Base-by-base conservation (phyloP, 441 rosid genomes). In the Mallotus repandus region DNA sequence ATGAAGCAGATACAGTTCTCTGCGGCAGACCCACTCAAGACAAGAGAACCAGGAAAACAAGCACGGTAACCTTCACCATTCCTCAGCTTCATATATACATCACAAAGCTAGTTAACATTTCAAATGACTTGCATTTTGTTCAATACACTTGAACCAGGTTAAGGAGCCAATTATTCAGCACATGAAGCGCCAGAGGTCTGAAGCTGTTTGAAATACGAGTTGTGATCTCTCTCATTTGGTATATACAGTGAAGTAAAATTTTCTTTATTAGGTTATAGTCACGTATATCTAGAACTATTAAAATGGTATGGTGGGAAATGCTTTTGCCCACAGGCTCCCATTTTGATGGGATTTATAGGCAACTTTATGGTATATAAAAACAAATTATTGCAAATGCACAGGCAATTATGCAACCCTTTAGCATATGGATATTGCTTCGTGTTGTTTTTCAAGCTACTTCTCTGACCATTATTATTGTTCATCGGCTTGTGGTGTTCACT, bases 131-230 rank as follows among this genome's bases (percentile, higher is more conserved):
- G 5, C 41, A 35, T 35, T 35, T 35, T 35, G 41, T 35, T 35
- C 5, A 35, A 35, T 45, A 7, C 48, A 7, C 48, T 4, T 45
- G 48, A 56, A n/a, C 63, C 87, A 96, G 98, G 98, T 90, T 52
- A 93, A 91, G 86, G 99, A 96, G 75, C 99, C 99, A 22, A 96
- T 96, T 78, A 75, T 85, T 18, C 94, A 90, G 87, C 63, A 64
- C 78, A 32, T 75, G 29, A 96, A 96, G 87, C 97, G 98, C 73
- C 95, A 80, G 84, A 93, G 79, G 85, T 84, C 96, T 73, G 90
- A 87, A 76, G 87, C 76, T 65, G 77, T 16, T 72, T 77, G 67
- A 74, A 48, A 61, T 29, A 12, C 41, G 5, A 46, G 11, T 14
- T 7, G 19, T 16, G 45, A 18, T 53, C 52, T 73, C 29, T 60